Conservation (phyloP, 2,329 filamentous ascomycete genomes). For the Curvularia eragrostidis region DNA sequence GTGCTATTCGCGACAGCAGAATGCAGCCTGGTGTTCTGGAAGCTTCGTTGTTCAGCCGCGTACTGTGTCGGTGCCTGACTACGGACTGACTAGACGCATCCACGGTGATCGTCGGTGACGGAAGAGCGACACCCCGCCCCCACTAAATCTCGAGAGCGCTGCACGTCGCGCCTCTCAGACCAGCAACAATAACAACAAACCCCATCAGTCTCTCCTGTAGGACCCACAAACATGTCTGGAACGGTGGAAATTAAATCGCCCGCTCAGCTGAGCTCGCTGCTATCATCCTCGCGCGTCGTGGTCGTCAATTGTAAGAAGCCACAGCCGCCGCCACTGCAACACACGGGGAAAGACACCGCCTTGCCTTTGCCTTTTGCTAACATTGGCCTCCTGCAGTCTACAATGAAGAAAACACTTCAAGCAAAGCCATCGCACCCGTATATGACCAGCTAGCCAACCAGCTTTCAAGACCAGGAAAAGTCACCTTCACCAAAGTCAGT, state of each 20-base stretch:
- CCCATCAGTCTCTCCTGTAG: constrained; percentile 11
- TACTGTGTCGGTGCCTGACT: constrained; percentile 26
- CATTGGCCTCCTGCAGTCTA: constrained; percentile 67
- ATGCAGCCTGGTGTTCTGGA: constrained; percentile 27
- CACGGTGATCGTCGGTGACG: constrained; percentile 22
- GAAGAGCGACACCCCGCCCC: constrained; percentile 30
- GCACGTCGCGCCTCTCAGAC: constrained; percentile 28
- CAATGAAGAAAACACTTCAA: constrained; percentile 84
- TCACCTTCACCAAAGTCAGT: constrained; percentile 89
- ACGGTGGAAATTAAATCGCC: constrained; percentile 54
- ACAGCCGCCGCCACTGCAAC: constrained; percentile 6
- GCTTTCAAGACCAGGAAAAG: constrained; percentile 72
- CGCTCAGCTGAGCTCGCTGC: constrained; percentile 59
- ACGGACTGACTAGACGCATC: constrained; percentile 5
- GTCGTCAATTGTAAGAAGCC: constrained; percentile 81
- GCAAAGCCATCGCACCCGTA: constrained; percentile 81
- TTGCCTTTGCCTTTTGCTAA: constrained; percentile 34
- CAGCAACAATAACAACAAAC: constrained; percentile 1
- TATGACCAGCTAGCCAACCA: constrained; percentile 78
- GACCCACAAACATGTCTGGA: constrained; percentile 51
- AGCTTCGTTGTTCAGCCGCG: constrained; percentile 30
- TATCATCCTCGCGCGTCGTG: constrained; percentile 77
- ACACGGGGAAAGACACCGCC: constrained; percentile 5
- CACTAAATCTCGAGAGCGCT: constrained; percentile 21
- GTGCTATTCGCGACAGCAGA: neutral